Evolutionary conservation across 352 stramenopile species (phyloP).

Genomic region (Phytophthora palmivora): DNA sequence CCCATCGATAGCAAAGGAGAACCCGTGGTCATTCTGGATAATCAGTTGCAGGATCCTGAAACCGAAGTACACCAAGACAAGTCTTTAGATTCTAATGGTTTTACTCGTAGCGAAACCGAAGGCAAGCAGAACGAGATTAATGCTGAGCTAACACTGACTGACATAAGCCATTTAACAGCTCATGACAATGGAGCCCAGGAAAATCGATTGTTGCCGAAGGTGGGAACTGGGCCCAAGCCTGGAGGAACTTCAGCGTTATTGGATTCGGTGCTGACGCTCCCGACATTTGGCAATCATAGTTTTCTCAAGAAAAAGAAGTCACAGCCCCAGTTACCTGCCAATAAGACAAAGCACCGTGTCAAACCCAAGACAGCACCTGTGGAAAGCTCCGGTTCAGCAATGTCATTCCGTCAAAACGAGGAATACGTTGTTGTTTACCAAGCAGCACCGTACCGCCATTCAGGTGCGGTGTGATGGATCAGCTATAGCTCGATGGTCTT

Average conservation of each 20-base stretch:
- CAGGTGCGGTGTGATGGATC: constrained; percentile 71
- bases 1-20: constrained; percentile 25
- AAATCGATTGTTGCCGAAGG: neutral
- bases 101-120: neutral
- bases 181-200: neutral
- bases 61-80: neutral
- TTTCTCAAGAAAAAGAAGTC: constrained; percentile 51
- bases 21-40: neutral
- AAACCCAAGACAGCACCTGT: constrained; percentile 1
- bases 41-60: neutral
- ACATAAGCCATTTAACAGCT: neutral
- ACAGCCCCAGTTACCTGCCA: constrained; percentile 10
- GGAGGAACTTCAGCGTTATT: constrained; percentile 47
- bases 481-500: constrained; percentile 72
- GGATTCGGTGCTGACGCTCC: constrained; percentile 57
- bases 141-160: neutral
- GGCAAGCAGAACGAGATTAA: constrained; percentile 1
- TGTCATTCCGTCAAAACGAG: constrained; percentile 50
- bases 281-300: constrained; percentile 49
- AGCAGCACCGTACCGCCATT: constrained; percentile 60
- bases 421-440: constrained; percentile 44
- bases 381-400: neutral
- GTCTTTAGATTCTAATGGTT: neutral
- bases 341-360: constrained; percentile 19
- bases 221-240: neutral